Evolutionary conservation across 345 rosid species (phyloP).

Genomic region (Kandelia obovata): DNA sequence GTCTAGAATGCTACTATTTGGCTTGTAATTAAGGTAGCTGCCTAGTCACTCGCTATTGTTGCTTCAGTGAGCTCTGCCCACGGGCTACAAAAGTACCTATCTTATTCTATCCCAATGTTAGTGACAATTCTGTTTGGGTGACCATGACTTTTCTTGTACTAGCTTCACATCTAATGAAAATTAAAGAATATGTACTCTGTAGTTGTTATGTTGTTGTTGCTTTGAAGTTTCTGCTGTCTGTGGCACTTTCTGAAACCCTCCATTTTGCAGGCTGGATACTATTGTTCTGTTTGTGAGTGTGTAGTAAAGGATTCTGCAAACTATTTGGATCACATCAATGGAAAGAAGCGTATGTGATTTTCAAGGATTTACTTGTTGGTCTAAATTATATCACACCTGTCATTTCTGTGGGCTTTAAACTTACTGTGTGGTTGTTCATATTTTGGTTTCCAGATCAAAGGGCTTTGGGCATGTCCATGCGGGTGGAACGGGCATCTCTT

Average conservation of each 20-base stretch:
- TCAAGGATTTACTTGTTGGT: neutral
- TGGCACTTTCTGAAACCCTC: neutral
- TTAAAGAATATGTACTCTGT: too few species aligned
- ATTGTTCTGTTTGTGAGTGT: slow-evolving; percentile 90
- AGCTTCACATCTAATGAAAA: too few species aligned
- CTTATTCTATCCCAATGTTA: neutral
- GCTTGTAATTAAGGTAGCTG: too few species aligned
- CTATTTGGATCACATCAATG: slow-evolving; percentile 98
- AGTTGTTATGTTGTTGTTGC: neutral
- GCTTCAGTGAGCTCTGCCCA: too few species aligned
- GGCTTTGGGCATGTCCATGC: slow-evolving; percentile 98
- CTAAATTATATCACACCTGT: neutral
- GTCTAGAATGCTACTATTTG: too few species aligned
- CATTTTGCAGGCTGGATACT: slow-evolving; percentile 82
- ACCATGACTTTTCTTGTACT: neutral
- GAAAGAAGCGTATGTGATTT: slow-evolving; percentile 75
- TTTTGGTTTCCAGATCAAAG: slow-evolving; percentile 68
- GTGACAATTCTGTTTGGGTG: neutral
- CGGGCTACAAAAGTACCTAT: too few species aligned
- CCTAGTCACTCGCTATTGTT: too few species aligned
- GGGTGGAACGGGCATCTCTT: slow-evolving; percentile 88
- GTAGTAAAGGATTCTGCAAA: slow-evolving; percentile 98
- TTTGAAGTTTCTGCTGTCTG: neutral
- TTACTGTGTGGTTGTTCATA: neutral
- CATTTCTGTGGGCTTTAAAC: slow-evolving; percentile 11